These are phyloP conservation scores for Pichia sp. DNA, from an alignment of 1,139 yeast species.

Conservation along the genomic window DNA sequence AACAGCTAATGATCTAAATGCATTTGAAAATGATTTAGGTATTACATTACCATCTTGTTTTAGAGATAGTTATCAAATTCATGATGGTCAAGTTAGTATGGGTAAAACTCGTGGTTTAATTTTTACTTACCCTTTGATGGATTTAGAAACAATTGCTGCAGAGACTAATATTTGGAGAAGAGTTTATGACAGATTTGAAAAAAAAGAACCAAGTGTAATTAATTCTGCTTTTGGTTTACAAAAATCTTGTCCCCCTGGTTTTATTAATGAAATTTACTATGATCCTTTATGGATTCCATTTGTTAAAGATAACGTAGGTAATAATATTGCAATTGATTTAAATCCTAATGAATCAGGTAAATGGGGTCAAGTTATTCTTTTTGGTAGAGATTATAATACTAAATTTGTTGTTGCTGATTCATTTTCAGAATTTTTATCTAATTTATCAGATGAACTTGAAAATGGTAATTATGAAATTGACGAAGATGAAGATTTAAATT, in stretches of 20 bases:
- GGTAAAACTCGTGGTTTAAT: conserved; percentile 58
- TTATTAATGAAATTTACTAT: conserved; percentile 48
- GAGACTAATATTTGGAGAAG: conserved; percentile 71
- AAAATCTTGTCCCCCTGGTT: conserved; percentile 51
- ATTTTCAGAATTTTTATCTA: conserved; percentile 50
- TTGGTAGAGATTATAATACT: conserved; percentile 60
- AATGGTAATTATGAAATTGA: conserved; percentile 49
- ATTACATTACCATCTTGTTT: conserved; percentile 65
- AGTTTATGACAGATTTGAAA: conserved; percentile 30
- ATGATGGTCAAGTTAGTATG: conserved; percentile 77
- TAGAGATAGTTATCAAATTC: conserved; percentile 65
- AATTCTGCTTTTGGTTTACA: conserved; percentile 37
- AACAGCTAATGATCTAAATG: conserved; percentile 69
- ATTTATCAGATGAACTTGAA: conserved; percentile 45
- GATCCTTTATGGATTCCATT: conserved; percentile 59
- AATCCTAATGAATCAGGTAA: conserved; percentile 56
- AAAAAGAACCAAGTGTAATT: conserved; percentile 7
- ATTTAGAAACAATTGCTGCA: conserved; percentile 62
- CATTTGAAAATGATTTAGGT: conserved; percentile 65
- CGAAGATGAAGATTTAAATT: conserved; percentile 44
- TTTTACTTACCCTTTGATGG: conserved; percentile 65
- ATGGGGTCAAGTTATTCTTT: conserved; percentile 58
- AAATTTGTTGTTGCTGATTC: conserved; percentile 52
- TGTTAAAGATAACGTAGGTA: conserved; percentile 52
- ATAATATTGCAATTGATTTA: conserved; percentile 55